Percentiles rank a stretch among this genome's conserved stretches.
Evolutionary conservation across 257 asterid species (phyloP).

Genomic region (Nicotiana tabacum): DNA sequence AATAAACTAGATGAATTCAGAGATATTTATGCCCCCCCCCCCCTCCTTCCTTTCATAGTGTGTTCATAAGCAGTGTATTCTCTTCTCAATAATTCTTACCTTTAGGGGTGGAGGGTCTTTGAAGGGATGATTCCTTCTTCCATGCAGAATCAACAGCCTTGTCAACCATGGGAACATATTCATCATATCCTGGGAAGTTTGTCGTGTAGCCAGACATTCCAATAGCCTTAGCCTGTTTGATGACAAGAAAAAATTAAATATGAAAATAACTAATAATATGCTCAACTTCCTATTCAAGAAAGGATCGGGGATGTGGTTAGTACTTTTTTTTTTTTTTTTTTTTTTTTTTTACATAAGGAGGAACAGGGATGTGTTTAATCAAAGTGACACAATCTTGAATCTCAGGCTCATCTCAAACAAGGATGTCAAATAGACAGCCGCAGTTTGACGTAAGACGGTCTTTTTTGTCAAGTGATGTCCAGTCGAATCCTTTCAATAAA

Average conservation of each 20-base stretch:
- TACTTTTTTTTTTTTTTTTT: too few species aligned
- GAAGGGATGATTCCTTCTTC: constrained; percentile 63
- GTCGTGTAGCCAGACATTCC: constrained; percentile 50
- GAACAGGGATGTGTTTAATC: neutral
- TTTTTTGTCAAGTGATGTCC: neutral
- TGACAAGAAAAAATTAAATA: neutral
- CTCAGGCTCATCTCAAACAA: neutral
- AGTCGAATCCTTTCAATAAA: neutral
- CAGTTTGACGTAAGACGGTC: neutral
- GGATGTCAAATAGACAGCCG: neutral
- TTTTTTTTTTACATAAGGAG: too few species aligned
- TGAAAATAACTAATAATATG: neutral
- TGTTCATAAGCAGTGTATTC: neutral
- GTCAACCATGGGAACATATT: constrained; percentile 99
- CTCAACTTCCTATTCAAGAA: neutral
- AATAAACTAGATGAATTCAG: neutral
- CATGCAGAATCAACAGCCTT: constrained; percentile 90
- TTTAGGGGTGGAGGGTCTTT: constrained; percentile 43
- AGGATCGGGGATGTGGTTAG: neutral
- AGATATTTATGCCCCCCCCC: neutral
- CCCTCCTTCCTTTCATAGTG: neutral
- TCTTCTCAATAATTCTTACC: constrained; percentile 35
- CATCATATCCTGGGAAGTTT: constrained; percentile 74
- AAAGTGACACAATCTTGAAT: neutral
- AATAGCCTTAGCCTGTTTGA: constrained; percentile 65